phyloP scores from a whole-genome alignment of 805 yeast species.

The Myxozyma neglecta region DNA sequence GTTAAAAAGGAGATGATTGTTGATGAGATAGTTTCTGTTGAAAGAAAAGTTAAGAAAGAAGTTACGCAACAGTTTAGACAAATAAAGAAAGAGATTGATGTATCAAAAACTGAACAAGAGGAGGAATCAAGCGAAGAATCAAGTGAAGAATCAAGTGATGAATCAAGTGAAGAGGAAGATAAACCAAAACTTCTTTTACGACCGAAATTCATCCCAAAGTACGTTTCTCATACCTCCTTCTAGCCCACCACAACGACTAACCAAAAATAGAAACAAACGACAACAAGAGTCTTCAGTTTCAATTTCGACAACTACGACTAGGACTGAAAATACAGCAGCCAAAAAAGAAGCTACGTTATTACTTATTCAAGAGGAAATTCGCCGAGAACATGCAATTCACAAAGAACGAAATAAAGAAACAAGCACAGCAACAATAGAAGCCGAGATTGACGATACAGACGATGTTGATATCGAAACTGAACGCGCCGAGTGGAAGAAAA shows the following conservation, averaged over 20 bases:
- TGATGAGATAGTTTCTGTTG: no score
- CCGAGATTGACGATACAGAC: slow-evolving; percentile 59
- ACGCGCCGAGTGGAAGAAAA: slow-evolving; percentile 44
- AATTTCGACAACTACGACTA: slow-evolving; percentile 18
- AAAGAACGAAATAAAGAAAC: slow-evolving; percentile 30
- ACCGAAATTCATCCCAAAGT: slow-evolving; percentile 39
- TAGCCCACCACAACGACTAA: not conserved
- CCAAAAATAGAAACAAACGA: slow-evolving; percentile 1
- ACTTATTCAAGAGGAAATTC: slow-evolving; percentile 37
- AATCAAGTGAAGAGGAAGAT: slow-evolving; percentile 9
- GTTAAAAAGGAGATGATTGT: no score
- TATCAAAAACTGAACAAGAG: not conserved
- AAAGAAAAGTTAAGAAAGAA: no score
- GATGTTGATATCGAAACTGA: slow-evolving; percentile 55
- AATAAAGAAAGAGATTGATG: not conserved
- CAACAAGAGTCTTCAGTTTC: slow-evolving; percentile 1
- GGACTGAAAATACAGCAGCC: slow-evolving; percentile 10
- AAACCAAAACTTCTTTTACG: slow-evolving; percentile 36
- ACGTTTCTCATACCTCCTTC: not conserved
- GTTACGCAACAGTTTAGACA: no score
- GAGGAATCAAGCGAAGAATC: not conserved
- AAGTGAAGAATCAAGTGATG: slow-evolving; percentile 2
- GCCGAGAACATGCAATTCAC: slow-evolving; percentile 35
- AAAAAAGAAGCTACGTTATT: slow-evolving; percentile 33
- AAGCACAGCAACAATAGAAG: slow-evolving; percentile 35